Base-by-base conservation (phyloP, 139 green algal genomes). In the Chloropicon primus region DNA sequence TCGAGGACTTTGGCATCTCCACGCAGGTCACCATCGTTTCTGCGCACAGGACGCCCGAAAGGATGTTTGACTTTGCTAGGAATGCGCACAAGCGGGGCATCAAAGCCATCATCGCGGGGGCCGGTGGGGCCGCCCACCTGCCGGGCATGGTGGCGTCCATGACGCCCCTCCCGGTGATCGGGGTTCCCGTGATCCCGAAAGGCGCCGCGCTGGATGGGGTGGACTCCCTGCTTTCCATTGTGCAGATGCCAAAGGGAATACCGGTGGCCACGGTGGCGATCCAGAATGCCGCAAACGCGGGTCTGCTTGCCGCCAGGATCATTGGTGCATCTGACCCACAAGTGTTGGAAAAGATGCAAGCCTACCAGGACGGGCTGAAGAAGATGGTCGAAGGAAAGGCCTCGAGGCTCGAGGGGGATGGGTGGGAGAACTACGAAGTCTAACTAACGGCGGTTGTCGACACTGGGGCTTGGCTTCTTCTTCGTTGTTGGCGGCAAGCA, bases 191-290 rank as follows among this genome's bases (percentile, higher is more conserved):
- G 22, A 92, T 85, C 78, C 93, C 93, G 21, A 53, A 79, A 0
- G 93, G 92, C 0, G 84, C 88, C 0, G 85, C 94, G 77, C 83
- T 99, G n/a, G 94, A 97, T 80, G 95, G 95, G 75, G 26, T 98
- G 73, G 95, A 99, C 79, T 92, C 94, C 0, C 85, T 98, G 28
- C 83, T 97, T 27, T 94, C 87, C 71, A 98, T 98, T 76, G 88
- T 97, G 21, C 91, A 94, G 86, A 98, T 99, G 95, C 94, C 93
- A n/a, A 85, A 87, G 74, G 94, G 93, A 10, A 92, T 98, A 25
- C 94, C 94, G 0, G 95, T 98, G 2, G 95, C 95, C 0, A 99
- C 95, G 0, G 95, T 99, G 2, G 94, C 92, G 24, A 97, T 99
- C 29, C 93, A 94, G 77, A 98, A 98, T 77, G 87, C 94, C 2